These are phyloP conservation scores for Xenoacremonium recifei DNA, from an alignment of 2,329 filamentous ascomycete species.

Conservation along the genomic window DNA sequence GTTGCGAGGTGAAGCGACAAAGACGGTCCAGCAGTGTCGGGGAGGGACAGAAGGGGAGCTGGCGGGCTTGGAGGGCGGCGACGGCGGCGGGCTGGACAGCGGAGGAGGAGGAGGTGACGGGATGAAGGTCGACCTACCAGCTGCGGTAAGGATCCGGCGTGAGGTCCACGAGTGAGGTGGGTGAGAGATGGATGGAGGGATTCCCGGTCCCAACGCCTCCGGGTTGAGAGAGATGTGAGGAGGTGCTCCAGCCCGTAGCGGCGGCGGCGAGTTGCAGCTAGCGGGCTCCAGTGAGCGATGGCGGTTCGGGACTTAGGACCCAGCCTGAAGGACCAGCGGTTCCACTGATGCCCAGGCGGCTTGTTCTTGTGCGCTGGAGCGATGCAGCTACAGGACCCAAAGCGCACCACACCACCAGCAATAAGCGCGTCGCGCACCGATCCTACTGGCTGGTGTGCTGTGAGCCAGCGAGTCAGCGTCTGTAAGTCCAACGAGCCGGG, in stretches of 20 bases:
- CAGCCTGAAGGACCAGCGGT: too few species aligned
- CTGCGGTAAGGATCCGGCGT: too few species aligned
- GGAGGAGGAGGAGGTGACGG: not conserved
- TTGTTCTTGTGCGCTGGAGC: slow-evolving; percentile 1
- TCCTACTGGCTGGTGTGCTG: slow-evolving; percentile 29
- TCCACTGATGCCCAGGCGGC: not conserved
- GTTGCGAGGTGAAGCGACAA: slow-evolving; percentile 18
- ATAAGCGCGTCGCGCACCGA: slow-evolving; percentile 35
- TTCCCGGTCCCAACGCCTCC: too few species aligned
- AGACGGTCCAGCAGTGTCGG: slow-evolving; percentile 1
- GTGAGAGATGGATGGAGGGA: too few species aligned
- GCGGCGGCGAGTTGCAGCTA: not conserved
- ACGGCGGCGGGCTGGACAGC: slow-evolving; percentile 5
- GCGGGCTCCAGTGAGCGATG: too few species aligned
- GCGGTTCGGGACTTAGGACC: too few species aligned
- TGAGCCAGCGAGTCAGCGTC: slow-evolving; percentile 30
- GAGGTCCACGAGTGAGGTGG: too few species aligned
- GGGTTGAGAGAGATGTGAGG: too few species aligned
- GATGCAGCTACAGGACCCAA: slow-evolving; percentile 8
- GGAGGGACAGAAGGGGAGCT: not conserved
- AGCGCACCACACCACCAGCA: slow-evolving; percentile 31
- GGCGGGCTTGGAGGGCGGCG: slow-evolving; percentile 4
- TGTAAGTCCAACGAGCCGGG: slow-evolving; percentile 17
- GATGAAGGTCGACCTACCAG: not conserved
- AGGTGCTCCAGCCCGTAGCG: not conserved